These are phyloP conservation scores for Chalaropsis thielavioides DNA, from an alignment of 2,329 filamentous ascomycete genomes.

Conservation along the genomic window DNA sequence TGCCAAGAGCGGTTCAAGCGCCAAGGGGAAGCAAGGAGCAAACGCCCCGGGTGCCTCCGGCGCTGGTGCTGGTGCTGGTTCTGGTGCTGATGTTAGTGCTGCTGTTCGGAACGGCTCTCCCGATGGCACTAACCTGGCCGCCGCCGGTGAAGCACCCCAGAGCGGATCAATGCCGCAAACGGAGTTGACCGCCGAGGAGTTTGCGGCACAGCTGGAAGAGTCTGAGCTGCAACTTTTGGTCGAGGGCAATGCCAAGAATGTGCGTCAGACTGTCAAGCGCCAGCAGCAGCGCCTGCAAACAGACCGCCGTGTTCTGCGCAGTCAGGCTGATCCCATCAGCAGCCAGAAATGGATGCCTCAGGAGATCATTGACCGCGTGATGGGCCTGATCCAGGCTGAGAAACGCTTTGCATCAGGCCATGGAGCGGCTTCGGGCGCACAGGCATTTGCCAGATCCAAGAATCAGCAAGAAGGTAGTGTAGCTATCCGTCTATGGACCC, in stretches of 20 bases:
- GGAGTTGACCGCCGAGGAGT: slow-evolving; percentile 66
- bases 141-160: background rate
- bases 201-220: slow-evolving; percentile 77
- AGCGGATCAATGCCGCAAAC: slow-evolving; percentile 22
- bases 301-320: slow-evolving; percentile 66
- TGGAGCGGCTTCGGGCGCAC: slow-evolving; percentile 24
- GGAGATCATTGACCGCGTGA: slow-evolving; percentile 62
- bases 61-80: background rate
- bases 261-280: slow-evolving; percentile 61
- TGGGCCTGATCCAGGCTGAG: slow-evolving; percentile 58
- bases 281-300: slow-evolving; percentile 69
- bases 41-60: background rate
- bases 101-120: background rate
- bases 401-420: slow-evolving; percentile 32
- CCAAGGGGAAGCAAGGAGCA: slow-evolving; percentile 14
- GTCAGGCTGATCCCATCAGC: slow-evolving; percentile 60
- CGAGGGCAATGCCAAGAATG: slow-evolving; percentile 68
- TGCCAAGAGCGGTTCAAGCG: slow-evolving; percentile 18
- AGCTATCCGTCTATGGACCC: slow-evolving; percentile 66
- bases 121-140: background rate
- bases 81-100: background rate
- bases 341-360: slow-evolving; percentile 65
- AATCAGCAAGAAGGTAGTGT: slow-evolving; percentile 53
- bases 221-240: slow-evolving; percentile 80
- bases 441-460: slow-evolving; percentile 39